phyloP scores from a whole-genome alignment of 495 filamentous ascomycete species.

The Glutinoglossum americanum region DNA sequence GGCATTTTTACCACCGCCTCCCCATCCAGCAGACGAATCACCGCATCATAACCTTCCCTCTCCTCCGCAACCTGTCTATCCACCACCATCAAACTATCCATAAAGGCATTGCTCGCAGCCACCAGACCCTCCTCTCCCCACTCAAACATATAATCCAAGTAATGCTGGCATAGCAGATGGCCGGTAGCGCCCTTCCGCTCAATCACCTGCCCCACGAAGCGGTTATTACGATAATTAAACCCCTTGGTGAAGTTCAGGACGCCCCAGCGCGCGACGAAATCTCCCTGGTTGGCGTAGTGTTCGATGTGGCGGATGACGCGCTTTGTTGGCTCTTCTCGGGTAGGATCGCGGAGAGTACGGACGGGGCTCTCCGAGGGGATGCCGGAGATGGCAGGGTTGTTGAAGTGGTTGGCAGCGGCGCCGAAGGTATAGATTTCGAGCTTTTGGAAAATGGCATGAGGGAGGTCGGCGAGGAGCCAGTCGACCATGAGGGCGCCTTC shows the following conservation, averaged over 20 bases:
- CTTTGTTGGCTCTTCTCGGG: conserved; percentile 11
- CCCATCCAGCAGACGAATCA: conserved; percentile 4
- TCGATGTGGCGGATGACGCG: conserved; percentile 48
- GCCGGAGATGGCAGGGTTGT: conserved; percentile 21
- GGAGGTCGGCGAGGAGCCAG: conserved; percentile 57
- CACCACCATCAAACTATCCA: conserved; percentile 28
- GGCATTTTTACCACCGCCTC: conserved; percentile 15
- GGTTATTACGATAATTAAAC: conserved; percentile 15
- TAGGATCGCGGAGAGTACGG: background rate
- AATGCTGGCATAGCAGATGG: conserved; percentile 65
- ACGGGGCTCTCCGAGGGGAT: conserved; percentile 16
- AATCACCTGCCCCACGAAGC: conserved; percentile 61
- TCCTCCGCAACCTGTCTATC: conserved; percentile 3
- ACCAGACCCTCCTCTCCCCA: conserved; percentile 15
- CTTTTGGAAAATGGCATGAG: conserved; percentile 39
- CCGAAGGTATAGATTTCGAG: conserved; percentile 17
- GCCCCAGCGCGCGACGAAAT: conserved; percentile 59
- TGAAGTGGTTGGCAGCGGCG: conserved; percentile 3
- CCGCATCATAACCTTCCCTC: conserved; percentile 6
- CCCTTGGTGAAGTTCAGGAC: conserved; percentile 42
- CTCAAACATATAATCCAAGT: conserved; percentile 56
- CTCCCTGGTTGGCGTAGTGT: conserved; percentile 59
- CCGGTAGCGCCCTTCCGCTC: conserved; percentile 36
- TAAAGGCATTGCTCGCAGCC: conserved; percentile 28
- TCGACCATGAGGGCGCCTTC: conserved; percentile 55